Evolutionary conservation across 2,329 filamentous ascomycete genomes (phyloP), one percentile per base, ranked within the genome.

Genomic region (Raffaelea arxii): DNA sequence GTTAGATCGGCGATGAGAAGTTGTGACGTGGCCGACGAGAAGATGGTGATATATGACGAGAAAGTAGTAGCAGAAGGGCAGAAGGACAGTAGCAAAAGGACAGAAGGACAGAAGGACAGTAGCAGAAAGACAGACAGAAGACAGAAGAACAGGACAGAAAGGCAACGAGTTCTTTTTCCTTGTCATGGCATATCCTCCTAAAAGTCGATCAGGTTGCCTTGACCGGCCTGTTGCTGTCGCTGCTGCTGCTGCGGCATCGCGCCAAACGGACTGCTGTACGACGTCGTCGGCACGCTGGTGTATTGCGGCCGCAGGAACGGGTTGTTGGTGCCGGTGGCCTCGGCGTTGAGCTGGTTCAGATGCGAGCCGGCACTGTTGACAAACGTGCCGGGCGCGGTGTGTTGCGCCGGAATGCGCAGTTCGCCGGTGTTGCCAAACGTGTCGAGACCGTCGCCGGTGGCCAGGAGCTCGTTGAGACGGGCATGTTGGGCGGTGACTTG

Each of bases 391-490:
- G 92, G 92, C 1, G 92, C 89, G 0, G 92, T 98, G 64, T 98
- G 92, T 62, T 98, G 92, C 2, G 92, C 82, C 2, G 92, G 92
- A 53, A 98, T 94, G 64, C 92, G 89, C 41, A 95, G 74, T 53
- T 97, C 87, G 55, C 92, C 92, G n/a, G 87, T 87, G 63, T 98
- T 98, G 54, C 92, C 92, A 62, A 94, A 98, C 0, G 92, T 98
- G 61, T 98, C 92, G 71, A 94, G 86, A 22, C 92, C 92, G 48
- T 98, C 92, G 53, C 92, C 90, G 22, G 77, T 80, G 3, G 89
- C 78, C 39, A 98, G 78, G 27, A 98, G 78, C 2, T 85, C 78
- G 61, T 97, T 97, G 54, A 98, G 83, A 59, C 79, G 84, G 21
- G 84, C 80, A 60, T 82, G 76, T 62, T 82, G 80, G 60, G 79